Evolutionary conservation across 345 rosid species (phyloP).

Genomic region (Brassica carinata): DNA sequence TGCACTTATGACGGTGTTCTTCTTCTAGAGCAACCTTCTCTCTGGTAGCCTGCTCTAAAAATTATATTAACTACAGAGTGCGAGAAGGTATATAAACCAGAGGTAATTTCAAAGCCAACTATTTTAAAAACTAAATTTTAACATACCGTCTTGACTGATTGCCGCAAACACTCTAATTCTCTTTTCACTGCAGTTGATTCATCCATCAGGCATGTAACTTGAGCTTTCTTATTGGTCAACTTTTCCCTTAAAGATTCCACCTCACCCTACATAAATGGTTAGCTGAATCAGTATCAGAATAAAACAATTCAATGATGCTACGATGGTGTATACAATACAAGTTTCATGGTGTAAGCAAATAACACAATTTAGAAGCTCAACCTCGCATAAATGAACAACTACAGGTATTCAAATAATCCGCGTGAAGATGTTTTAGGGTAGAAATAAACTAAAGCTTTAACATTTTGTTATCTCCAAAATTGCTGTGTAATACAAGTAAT

Average conservation of each 20-base stretch:
- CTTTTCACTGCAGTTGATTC: constrained; percentile 63
- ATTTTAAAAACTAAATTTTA: constrained; percentile 13
- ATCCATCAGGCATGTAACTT: constrained; percentile 59
- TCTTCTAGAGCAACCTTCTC: constrained; percentile 61
- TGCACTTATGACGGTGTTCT: constrained; percentile 48
- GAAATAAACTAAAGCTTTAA: neutral
- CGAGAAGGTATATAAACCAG: neutral
- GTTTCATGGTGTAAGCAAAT: constrained; percentile 2
- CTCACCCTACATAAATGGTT: constrained; percentile 45
- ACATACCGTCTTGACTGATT: constrained; percentile 62
- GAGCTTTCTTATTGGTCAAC: constrained; percentile 61
- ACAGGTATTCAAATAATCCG: no score
- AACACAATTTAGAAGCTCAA: constrained; percentile 4
- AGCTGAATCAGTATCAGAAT: neutral
- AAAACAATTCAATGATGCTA: constrained; percentile 12
- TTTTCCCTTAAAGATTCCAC: constrained; percentile 53
- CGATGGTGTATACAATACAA: neutral
- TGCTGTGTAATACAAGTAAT: no score
- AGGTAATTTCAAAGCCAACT: neutral
- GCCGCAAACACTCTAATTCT: constrained; percentile 59
- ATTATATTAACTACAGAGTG: neutral
- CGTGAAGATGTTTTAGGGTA: neutral
- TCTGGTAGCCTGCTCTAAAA: constrained; percentile 60
- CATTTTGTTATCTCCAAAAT: no score
- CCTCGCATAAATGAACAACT: neutral